phyloP scores from a whole-genome alignment of 2,329 filamentous ascomycete species.

The Aquanectria penicillioides region DNA sequence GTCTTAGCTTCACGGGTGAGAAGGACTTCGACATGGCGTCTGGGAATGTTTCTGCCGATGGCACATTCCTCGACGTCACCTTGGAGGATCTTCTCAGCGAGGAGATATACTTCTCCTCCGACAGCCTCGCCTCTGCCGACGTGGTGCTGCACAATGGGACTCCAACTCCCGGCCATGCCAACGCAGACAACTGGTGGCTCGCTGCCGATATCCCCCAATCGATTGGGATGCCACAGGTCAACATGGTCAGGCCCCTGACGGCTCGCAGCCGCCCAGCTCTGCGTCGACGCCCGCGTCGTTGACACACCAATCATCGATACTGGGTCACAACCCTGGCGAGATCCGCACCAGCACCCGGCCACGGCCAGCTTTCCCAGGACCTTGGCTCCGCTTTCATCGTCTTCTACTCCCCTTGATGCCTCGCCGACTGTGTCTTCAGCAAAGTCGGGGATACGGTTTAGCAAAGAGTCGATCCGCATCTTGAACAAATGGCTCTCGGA shows the following conservation, averaged over 20 bases:
- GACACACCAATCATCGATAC: background rate
- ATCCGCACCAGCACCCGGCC: background rate
- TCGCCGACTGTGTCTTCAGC: background rate
- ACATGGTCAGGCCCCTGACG: background rate
- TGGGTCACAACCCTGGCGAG: background rate
- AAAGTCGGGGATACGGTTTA: conserved; percentile 54
- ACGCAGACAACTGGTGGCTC: conserved; percentile 3
- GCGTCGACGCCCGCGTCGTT: background rate
- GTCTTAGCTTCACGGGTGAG: background rate
- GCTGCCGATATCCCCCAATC: background rate
- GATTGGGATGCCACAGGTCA: background rate
- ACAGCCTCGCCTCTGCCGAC: background rate
- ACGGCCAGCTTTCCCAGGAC: background rate
- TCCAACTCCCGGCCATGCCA: no score
- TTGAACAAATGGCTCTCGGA: conserved; percentile 82
- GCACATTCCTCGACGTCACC: background rate
- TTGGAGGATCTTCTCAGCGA: background rate
- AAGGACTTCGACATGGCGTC: background rate
- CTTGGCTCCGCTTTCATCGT: background rate
- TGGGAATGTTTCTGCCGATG: background rate
- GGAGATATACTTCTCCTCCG: conserved; percentile 4
- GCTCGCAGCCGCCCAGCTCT: background rate
- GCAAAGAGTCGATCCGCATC: conserved; percentile 76
- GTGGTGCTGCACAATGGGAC: background rate
- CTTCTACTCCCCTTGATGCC: background rate